Evolutionary conservation across 345 rosid species (phyloP).

Genomic region (Corchorus olitorius): DNA sequence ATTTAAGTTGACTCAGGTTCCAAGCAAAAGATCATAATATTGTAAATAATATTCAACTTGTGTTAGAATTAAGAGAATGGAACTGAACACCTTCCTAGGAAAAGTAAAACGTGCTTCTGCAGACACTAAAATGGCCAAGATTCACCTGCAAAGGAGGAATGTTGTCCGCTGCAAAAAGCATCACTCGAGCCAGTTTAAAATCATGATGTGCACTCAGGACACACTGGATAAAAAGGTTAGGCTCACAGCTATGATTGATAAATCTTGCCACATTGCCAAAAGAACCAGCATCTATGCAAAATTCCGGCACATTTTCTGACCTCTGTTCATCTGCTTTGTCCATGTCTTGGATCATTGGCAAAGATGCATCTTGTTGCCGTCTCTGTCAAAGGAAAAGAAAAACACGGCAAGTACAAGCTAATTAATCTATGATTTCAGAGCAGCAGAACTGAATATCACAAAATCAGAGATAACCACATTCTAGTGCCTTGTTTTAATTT

Average conservation of each 20-base stretch:
- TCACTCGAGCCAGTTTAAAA: conserved; percentile 77
- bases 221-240: conserved; percentile 90
- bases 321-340: conserved; percentile 44
- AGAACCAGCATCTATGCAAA: conserved; percentile 86
- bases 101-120: not conserved
- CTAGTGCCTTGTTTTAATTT: too few relatives aligned
- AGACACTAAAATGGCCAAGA: not conserved
- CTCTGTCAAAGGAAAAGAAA: conserved; percentile 48
- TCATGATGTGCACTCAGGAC: conserved; percentile 83
- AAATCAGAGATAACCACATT: not conserved
- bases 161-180: conserved; percentile 93
- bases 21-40: not conserved
- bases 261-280: conserved; percentile 85
- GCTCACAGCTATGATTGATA: conserved; percentile 93
- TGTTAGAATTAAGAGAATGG: not conserved
- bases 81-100: not conserved
- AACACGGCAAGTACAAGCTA: not conserved
- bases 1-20: not conserved
- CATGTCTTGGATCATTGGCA: conserved; percentile 28
- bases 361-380: conserved; percentile 52
- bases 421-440: not conserved
- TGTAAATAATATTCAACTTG: not conserved
- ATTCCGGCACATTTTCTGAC: conserved; percentile 70
- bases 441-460: not conserved
- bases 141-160: conserved; percentile 89